Evolutionary conservation across 208 protist species (phyloP).

Genomic region (Trypanosoma caninum): DNA sequence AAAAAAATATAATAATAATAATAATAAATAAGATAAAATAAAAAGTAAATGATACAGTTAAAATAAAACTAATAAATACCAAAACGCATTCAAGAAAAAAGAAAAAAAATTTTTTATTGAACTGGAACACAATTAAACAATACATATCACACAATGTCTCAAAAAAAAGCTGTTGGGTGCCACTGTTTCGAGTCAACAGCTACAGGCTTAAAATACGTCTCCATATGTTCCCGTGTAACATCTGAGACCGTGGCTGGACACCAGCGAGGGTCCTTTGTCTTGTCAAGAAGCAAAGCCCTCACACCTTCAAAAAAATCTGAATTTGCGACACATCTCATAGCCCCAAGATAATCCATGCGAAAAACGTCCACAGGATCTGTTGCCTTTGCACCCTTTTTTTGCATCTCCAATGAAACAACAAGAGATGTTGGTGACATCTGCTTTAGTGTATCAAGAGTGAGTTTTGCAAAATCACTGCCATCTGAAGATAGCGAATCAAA

Average conservation of each 20-base stretch:
- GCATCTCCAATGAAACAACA: conserved; percentile 49
- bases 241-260: conserved; percentile 44
- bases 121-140: background rate
- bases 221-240: conserved; percentile 33
- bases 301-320: conserved; percentile 81
- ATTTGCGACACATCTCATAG: conserved; percentile 30
- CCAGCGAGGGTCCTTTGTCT: conserved; percentile 80
- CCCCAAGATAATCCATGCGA: conserved; percentile 48
- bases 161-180: conserved; percentile 38
- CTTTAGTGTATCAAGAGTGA: conserved; percentile 25
- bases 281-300: conserved; percentile 77
- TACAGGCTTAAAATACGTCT: conserved; percentile 32
- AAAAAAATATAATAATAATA: conserved; percentile 1
- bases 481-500: conserved; percentile 26
- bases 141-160: too few relatives aligned
- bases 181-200: conserved; percentile 29
- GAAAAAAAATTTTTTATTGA: conserved; percentile 1
- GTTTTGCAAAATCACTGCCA: conserved; percentile 29
- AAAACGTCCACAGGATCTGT: conserved; percentile 50
- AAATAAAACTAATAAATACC: too few relatives aligned
- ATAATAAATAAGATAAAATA: conserved; percentile 7
- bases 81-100: conserved; percentile 5
- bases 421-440: conserved; percentile 59
- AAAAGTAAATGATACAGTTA: background rate
- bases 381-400: conserved; percentile 33